Base-by-base conservation (phyloP, 371 early-diverging fungal genomes). In the Mucor velutinosus region DNA sequence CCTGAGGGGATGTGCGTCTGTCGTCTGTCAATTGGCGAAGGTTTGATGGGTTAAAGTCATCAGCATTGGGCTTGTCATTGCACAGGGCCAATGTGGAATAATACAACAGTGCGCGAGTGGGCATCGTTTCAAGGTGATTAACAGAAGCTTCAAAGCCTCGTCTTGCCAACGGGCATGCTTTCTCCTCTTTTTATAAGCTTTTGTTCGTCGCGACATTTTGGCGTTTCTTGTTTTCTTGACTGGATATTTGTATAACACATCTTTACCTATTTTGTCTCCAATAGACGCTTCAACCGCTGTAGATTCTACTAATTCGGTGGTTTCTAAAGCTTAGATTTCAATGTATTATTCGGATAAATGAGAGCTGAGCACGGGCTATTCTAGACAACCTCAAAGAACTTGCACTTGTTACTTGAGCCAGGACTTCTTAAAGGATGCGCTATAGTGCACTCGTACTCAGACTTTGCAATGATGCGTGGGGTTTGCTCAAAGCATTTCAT, bases 1-100 rank as follows among this genome's bases (percentile, higher is more conserved):
- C 55, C 25, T 69, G 74, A 21, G 87, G 87, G 47, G 78, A 82
- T 37, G 41, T 66, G 60, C 76, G 53, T 2, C 76, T 66, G 33
- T 76, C 77, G 10, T 58, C 49, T 33, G 70, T 70, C 19, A 82
- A 64, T 14, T 65, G 60, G 2, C 66, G 58, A 12, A 61, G 27
- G 27, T 32, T 61, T 21, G 35, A 29, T 8, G 43, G 15, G 25
- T 62, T 63, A 30, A 77, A 82, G 53, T 73, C 78, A 45, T 69
- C 64, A 10, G 76, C 70, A 14, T 72, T 69, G n/a, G 89, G 87
- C 55, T 76, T 76, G 55, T 72, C 70, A 25, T 70, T 75, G 37
- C 76, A 59, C 7, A 77, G 71, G 10, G 86, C 59, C n/a, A 43
- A n/a, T 43, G 43, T 3, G n/a, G 17, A 43, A 43, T 43, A 43